phyloP scores from a whole-genome alignment of 2,329 filamentous ascomycete genomes.

The Chrysosporium keratinophilum region DNA sequence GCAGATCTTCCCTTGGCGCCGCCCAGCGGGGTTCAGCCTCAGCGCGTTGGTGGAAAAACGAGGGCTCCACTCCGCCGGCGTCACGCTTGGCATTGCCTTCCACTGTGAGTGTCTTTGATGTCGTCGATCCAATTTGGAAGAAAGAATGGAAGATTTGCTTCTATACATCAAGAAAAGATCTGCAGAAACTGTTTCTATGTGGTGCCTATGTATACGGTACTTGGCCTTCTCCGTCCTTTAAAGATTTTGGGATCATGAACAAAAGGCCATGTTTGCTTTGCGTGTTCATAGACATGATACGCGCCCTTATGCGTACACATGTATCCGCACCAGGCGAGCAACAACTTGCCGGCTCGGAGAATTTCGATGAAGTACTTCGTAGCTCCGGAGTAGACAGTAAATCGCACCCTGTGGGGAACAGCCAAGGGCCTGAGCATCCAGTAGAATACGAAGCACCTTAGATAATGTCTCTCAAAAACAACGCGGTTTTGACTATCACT shows the following conservation, averaged over 20 bases:
- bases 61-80: slow-evolving; percentile 1
- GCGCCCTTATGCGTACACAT: background rate
- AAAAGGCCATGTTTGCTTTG: no score
- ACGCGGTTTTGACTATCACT: background rate
- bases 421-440: background rate
- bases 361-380: no score
- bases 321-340: background rate
- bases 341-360: background rate
- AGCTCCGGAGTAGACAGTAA: no score
- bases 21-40: background rate
- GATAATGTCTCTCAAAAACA: background rate
- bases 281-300: no score
- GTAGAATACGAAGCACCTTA: no score
- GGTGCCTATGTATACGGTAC: no score
- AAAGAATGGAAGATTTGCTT: background rate
- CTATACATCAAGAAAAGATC: background rate
- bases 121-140: background rate
- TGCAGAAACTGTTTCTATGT: no score
- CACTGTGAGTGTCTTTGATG: background rate
- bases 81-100: background rate
- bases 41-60: background rate
- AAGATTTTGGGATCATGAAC: no score
- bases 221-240: no score
- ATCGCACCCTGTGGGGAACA: background rate
- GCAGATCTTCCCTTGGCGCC: background rate